Evolutionary conservation across 2,329 filamentous ascomycete species (phyloP), one percentile per base, ranked within the genome.

Genomic region (Trichophyton schoenleinii): DNA sequence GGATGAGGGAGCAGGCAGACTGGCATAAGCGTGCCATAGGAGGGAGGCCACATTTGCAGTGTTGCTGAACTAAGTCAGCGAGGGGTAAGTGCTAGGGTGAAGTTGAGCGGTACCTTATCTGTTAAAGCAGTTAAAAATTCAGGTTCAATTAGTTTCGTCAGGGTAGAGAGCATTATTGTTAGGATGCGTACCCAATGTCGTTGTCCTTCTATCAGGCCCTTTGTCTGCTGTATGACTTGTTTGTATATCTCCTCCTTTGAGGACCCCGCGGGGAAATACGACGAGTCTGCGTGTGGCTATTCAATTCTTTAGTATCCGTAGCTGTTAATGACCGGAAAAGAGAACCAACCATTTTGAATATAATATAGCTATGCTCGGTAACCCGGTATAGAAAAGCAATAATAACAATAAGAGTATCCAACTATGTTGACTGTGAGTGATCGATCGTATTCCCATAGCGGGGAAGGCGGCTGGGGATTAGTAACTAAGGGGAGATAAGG

Each of bases 231-330:
- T 22, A 77, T 66, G 15, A 79, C 66, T 61, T 78, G 74, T 1
- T 67, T 65, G 65, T 78, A 79, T 38, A 77, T 69, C 44, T 77
- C 71, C 46, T 68, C 66, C 67, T 79, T 79, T 60, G 72, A 72
- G 52, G 68, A 57, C 4, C 67, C 69, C 28, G 68, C 63, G 38
- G 68, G 63, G 67, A 79, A 79, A 64, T 73, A 72, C n/a, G 77
- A 75, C 22, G 75, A 70, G 66, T 79, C 76, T 62, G 77, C 77
- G 71, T 79, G 77, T 62, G 75, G 75, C 77, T 79, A 61, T 36
- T 18, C 15, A 8, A 59, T n/a, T 1, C 7, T 34, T 55, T 36
- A 55, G 52, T 5, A 36, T 15, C 5, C n/a, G 11, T 20, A 20
- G 28, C n/a, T 4, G 18, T 5, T 15, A 11, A 34, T 9, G 28